Base-by-base conservation (phyloP, 768 basidiomycete genomes). In the Rhodotorula sphaerocarpa region DNA sequence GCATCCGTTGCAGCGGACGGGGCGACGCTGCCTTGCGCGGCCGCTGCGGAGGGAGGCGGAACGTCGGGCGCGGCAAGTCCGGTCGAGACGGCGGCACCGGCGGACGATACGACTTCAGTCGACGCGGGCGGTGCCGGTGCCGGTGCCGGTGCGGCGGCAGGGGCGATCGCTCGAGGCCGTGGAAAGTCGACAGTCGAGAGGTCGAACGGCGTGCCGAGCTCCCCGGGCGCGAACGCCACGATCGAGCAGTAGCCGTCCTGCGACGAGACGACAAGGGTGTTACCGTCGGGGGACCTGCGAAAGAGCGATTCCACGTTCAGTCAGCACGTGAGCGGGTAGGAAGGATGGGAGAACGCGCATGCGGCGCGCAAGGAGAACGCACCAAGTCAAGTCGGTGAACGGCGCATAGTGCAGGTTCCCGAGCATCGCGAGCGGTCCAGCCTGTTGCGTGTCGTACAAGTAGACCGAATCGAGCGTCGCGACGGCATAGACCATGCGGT, bases 171-270 rank as follows among this genome's bases (percentile, higher is more conserved):
- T 23, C 33, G 31, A 21, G 50, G 33, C 1, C 16, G 52, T 16
- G 36, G 10, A 39, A 39, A 39, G 36, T 39, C 36, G 36, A 39
- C 42, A 27, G 27, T 27, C 27, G 52, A 15, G n/a, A n/a, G n/a
- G n/a, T n/a, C n/a, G 74, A 93, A 83, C 7, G 86, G 81, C 0
- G 89, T 83, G 3, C 96, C 81, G 59, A 93, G 86, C 75, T 97
- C 93, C 18, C 71, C 72, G 3, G 73, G 60, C 76, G 96, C 92
- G 74, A 99, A 96, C 27, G 88, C 81, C 70, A 95, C 81, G 60
- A 96, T 81, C 1, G 93, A 95, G 78, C 95, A 97, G 76, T 97
- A 99, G 0, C 95, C 95, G 73, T 99, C 95, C 31, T 90, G 84
- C 1, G 90, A 88, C 2, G 91, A 86, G 31, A 96, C 82, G 52